These are phyloP conservation scores for Marchantia paleacea DNA, from an alignment of 225 moss, liverwort and hornwort genomes.

Conservation along the genomic window DNA sequence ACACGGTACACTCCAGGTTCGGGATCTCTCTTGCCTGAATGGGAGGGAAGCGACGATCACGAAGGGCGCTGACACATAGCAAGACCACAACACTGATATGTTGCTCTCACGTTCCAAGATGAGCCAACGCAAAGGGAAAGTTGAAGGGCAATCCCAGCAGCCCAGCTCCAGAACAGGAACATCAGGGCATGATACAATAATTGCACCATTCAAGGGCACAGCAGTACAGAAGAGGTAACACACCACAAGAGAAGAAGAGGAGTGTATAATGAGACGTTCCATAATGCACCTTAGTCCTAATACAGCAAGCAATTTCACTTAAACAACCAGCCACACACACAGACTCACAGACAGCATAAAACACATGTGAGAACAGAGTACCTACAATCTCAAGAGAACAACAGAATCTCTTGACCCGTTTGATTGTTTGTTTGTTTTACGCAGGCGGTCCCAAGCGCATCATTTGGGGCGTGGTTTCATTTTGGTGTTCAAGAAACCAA, in stretches of 20 bases:
- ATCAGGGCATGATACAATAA: constrained; percentile 9
- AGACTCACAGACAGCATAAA: constrained; percentile 26
- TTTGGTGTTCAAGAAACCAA: constrained; percentile 40
- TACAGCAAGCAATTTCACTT: constrained; percentile 21
- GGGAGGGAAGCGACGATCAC: constrained; percentile 98
- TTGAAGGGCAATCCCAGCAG: constrained; percentile 26
- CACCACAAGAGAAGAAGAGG: background rate
- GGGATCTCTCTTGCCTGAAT: constrained; percentile 99
- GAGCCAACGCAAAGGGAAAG: constrained; percentile 25
- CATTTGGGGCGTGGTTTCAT: constrained; percentile 26
- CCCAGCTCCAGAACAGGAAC: constrained; percentile 6
- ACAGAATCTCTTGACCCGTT: constrained; percentile 32
- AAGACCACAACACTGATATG: constrained; percentile 50
- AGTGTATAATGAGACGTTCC: background rate
- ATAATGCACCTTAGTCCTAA: constrained; percentile 8
- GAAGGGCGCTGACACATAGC: constrained; percentile 86
- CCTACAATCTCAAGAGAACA: constrained; percentile 43
- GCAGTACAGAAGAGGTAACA: background rate
- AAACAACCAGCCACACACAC: constrained; percentile 17
- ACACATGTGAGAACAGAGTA: constrained; percentile 40
- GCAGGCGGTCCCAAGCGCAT: constrained; percentile 37
- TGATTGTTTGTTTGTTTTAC: constrained; percentile 23
- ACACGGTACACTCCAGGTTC: constrained; percentile 99
- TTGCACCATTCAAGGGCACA: constrained; percentile 3
- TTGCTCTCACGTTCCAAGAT: constrained; percentile 42